Evolutionary conservation across 2,329 filamentous ascomycete genomes (phyloP), one percentile per base, ranked within the genome.

Genomic region (Podosphaera leucotricha): DNA sequence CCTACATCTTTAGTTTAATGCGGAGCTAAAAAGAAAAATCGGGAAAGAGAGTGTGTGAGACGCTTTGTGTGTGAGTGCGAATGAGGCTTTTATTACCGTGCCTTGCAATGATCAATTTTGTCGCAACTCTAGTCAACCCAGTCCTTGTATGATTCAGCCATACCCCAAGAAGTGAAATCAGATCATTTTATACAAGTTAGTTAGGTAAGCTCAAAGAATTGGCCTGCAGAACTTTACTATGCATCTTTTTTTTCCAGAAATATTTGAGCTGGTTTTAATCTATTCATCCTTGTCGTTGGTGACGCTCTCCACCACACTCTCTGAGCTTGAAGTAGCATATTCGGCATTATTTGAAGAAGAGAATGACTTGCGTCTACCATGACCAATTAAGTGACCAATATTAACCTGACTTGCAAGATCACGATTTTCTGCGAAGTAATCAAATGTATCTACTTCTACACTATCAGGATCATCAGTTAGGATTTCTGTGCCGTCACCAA

Each of bases 401-500:
- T 13, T 33, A 33, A 33, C 28, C 28, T 92, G 84, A 60, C 79
- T 86, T 51, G 74, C 77, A 50, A 86, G 69, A 58, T 93, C 85
- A 60, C 83, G 82, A 57, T 92, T 82, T 54, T 76, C 72, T 57
- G 92, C 83, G 59, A 84, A 71, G 57, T 85, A 78, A 61, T 94
- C 84, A 63, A 94, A 92, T 77, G 93, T 87, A 56, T 93, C 85
- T 51, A 80, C 87, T 56, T 93, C 85, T 51, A 80, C 76, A 58
- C 94, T 85, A 62, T 85, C 77, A 59, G 80, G 80, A 62, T 90
- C 84, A n/a, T n/a, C n/a, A 53, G 83, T 84, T 57, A 86, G 68
- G 60, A 92, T 75, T 67, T 94, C 86, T 57, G 84, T 92, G 56
- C 87, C 90, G 66, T 95, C 86, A 53, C 87, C 86, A 54, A 98